Conservation (phyloP, 2,329 filamentous ascomycete species). For the Neonectria neomacrospora region DNA sequence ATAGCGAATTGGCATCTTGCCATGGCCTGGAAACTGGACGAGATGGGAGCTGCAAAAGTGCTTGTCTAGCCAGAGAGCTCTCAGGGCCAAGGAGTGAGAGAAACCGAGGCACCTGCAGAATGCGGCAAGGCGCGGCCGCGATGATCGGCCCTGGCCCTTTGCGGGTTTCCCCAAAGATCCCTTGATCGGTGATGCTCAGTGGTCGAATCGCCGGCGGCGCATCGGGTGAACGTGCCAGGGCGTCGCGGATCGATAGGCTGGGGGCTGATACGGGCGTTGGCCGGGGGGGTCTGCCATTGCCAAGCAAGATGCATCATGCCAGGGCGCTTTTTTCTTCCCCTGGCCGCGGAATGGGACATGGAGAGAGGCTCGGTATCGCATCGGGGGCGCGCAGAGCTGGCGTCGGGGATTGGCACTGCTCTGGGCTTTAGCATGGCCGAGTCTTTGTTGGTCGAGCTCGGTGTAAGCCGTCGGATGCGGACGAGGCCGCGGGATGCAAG, state of each 20-base stretch:
- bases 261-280: constrained; percentile 8
- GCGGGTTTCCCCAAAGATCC: not conserved
- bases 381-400: constrained; percentile 2
- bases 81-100: not conserved
- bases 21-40: not conserved
- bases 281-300: not conserved
- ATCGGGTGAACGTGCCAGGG: constrained; percentile 44
- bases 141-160: not conserved
- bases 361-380: constrained; percentile 16
- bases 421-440: constrained; percentile 13
- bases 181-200: constrained; percentile 3
- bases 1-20: not conserved
- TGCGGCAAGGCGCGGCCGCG: constrained; percentile 17
- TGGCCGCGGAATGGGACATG: not conserved
- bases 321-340: not conserved
- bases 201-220: constrained; percentile 33
- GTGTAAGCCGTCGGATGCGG: constrained; percentile 5
- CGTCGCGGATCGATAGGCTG: constrained; percentile 41
- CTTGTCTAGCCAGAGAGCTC: not conserved
- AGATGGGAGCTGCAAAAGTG: constrained; percentile 2
- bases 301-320: not conserved
- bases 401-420: constrained; percentile 20
- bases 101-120: constrained; percentile 21
- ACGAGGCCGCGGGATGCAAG: not conserved
- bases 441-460: not conserved